Conservation (phyloP, 495 filamentous ascomycete species). For the Hypoxylon perforatum region DNA sequence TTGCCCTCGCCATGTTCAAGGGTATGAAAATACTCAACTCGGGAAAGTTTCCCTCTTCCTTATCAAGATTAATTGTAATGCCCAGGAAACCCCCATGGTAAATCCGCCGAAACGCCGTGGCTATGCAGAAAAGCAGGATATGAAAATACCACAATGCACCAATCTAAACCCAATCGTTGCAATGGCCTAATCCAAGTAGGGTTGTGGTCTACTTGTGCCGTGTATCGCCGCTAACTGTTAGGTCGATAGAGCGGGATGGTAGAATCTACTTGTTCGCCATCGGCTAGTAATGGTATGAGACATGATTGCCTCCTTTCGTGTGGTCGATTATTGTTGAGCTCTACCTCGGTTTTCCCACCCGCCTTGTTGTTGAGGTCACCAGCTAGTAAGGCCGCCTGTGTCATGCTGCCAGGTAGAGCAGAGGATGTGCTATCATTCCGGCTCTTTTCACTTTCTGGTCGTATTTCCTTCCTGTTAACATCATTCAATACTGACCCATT, state of each 20-base stretch:
- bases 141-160: slow-evolving; percentile 16
- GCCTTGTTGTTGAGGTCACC: neutral
- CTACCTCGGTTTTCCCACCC: neutral
- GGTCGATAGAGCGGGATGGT: slow-evolving; percentile 43
- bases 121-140: slow-evolving; percentile 32
- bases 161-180: slow-evolving; percentile 5
- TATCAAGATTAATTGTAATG: neutral
- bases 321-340: neutral
- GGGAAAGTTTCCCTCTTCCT: too few relatives aligned
- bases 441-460: neutral
- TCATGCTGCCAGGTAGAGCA: neutral
- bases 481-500: neutral
- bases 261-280: slow-evolving; percentile 36
- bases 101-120: slow-evolving; percentile 31
- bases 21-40: too few relatives aligned
- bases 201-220: neutral
- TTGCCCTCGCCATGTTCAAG: too few relatives aligned
- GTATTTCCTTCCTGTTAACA: neutral
- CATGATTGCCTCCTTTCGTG: neutral
- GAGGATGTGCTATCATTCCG: neutral
- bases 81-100: neutral
- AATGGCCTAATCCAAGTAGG: neutral
- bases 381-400: neutral
- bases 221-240: slow-evolving; percentile 20
- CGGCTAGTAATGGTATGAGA: slow-evolving; percentile 33